Evolutionary conservation across 352 stramenopile species (phyloP).

Genomic region (Peronospora tabacina): DNA sequence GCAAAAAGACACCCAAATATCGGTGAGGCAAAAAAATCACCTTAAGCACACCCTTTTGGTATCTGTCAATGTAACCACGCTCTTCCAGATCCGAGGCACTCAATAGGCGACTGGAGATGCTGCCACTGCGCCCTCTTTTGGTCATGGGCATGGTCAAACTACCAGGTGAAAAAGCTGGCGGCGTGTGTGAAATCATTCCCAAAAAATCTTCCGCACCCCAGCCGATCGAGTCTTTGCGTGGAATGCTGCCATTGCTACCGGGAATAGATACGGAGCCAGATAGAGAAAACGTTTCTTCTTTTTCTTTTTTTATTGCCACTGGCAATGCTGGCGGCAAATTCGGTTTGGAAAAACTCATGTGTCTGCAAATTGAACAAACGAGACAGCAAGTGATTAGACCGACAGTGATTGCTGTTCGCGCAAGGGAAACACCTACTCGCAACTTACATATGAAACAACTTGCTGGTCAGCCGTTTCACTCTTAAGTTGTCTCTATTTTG

Average conservation of each 20-base stretch:
- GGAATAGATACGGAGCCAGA: constrained; percentile 31
- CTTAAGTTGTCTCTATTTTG: not conserved
- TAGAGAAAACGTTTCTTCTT: constrained; percentile 21
- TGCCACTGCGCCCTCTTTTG: constrained; percentile 77
- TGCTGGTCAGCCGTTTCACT: too few relatives aligned
- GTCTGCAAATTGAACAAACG: constrained; percentile 3
- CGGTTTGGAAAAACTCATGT: constrained; percentile 42
- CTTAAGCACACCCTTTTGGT: constrained; percentile 88
- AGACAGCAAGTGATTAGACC: constrained; percentile 4
- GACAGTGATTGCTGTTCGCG: not conserved
- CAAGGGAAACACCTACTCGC: too few relatives aligned
- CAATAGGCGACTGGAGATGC: constrained; percentile 78
- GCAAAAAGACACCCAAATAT: not conserved
- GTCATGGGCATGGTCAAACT: constrained; percentile 85
- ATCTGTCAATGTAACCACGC: constrained; percentile 84
- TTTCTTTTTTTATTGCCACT: constrained; percentile 67
- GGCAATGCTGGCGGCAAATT: constrained; percentile 57
- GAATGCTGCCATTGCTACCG: constrained; percentile 28
- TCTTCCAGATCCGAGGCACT: constrained; percentile 87
- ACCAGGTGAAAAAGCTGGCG: constrained; percentile 85
- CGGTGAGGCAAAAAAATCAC: constrained; percentile 17
- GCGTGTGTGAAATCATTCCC: constrained; percentile 85
- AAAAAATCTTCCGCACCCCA: constrained; percentile 82
- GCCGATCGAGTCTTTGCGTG: constrained; percentile 75
- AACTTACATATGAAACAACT: too few relatives aligned